These are phyloP conservation scores for Dactylellina cionopaga DNA, from an alignment of 2,329 filamentous ascomycete genomes.

Conservation along the genomic window DNA sequence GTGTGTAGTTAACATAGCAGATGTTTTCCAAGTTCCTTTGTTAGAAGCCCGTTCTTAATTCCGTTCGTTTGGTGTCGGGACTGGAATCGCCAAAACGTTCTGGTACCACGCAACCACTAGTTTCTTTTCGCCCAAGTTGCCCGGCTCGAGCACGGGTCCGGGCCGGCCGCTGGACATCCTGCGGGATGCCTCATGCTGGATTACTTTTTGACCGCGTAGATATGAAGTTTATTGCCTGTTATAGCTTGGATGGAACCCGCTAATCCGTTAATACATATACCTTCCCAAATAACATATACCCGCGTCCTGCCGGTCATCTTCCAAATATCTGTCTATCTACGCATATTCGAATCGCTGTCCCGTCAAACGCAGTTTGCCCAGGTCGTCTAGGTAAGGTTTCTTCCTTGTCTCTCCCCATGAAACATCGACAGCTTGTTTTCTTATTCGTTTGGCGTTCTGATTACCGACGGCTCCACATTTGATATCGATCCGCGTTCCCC, in stretches of 20 bases:
- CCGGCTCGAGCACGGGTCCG: slow-evolving; percentile 40
- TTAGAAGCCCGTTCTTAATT: too few species aligned
- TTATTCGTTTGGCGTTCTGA: slow-evolving; percentile 47
- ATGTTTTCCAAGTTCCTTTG: too few species aligned
- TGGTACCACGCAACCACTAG: background rate
- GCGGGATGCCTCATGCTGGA: background rate
- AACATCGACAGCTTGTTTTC: slow-evolving; percentile 41
- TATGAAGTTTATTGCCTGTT: background rate
- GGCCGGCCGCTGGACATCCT: slow-evolving; percentile 15
- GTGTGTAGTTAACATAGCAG: too few species aligned
- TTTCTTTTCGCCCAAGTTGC: slow-evolving; percentile 11
- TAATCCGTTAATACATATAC: background rate
- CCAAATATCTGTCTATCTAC: background rate
- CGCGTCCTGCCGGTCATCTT: slow-evolving; percentile 21
- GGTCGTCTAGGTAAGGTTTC: slow-evolving; percentile 52
- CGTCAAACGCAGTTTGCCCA: slow-evolving; percentile 6
- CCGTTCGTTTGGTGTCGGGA: too few species aligned
- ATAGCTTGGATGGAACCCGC: background rate
- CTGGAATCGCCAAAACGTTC: too few species aligned
- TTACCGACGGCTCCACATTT: slow-evolving; percentile 47
- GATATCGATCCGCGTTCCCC: slow-evolving; percentile 53
- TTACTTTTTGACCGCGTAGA: too few species aligned
- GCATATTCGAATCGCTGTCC: slow-evolving; percentile 12
- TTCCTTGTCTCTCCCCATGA: slow-evolving; percentile 37
- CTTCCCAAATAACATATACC: slow-evolving; percentile 41